Conservation (phyloP, 805 yeast species). For the Starmerella apicola region DNA sequence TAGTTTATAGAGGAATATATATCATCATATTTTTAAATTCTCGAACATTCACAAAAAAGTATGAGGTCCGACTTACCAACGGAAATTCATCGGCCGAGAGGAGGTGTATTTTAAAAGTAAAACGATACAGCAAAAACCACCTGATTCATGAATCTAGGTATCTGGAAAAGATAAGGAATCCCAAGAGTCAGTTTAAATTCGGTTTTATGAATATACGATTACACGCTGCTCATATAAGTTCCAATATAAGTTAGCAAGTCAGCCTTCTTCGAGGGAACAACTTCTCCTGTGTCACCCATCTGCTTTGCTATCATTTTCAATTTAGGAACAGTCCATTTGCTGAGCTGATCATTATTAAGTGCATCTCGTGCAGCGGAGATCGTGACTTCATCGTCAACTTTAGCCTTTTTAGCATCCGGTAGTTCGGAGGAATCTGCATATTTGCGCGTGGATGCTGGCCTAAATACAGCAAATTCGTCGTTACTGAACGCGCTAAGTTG, state of each 20-base stretch:
- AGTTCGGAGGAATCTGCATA: not conserved
- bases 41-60: too few relatives aligned
- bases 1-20: too few relatives aligned
- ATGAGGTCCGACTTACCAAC: too few relatives aligned
- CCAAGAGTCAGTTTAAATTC: too few relatives aligned
- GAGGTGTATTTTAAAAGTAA: too few relatives aligned
- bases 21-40: too few relatives aligned
- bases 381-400: not conserved
- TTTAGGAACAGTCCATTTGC: constrained; percentile 1
- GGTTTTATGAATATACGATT: too few relatives aligned
- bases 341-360: not conserved
- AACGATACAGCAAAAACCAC: too few relatives aligned
- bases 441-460: not conserved
- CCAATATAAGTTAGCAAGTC: not conserved
- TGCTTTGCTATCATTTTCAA: not conserved
- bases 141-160: too few relatives aligned
- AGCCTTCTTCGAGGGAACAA: not conserved
- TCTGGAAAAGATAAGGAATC: too few relatives aligned
- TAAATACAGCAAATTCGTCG: not conserved
- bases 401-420: not conserved
- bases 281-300: not conserved
- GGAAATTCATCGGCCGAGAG: too few relatives aligned
- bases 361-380: constrained; percentile 1
- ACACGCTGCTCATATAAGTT: not conserved
- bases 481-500: not conserved